phyloP scores from a whole-genome alignment of 768 basidiomycete species.

The Lyophyllum shimeji region DNA sequence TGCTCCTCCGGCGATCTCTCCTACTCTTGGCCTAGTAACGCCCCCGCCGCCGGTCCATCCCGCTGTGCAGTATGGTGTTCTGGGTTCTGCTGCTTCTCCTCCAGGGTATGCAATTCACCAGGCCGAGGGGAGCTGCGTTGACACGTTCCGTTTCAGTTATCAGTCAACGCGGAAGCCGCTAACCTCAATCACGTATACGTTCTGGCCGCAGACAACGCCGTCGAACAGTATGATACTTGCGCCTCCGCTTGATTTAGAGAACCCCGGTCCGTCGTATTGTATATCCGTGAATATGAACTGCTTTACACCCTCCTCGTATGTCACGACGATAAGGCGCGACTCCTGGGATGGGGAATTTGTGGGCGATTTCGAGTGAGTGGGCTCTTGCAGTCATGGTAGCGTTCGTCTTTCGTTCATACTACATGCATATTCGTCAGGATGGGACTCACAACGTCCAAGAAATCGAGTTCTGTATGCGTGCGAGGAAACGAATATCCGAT shows the following conservation, averaged over 20 bases:
- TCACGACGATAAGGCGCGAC: conserved; percentile 41
- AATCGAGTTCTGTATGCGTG: conserved; percentile 31
- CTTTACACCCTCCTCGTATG: conserved; percentile 48
- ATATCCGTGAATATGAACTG: conserved; percentile 49
- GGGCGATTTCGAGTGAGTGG: conserved; percentile 47
- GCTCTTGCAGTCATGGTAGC: background rate
- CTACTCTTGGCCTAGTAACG: conserved; percentile 19
- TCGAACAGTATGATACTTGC: conserved; percentile 39
- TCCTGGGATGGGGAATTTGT: conserved; percentile 42
- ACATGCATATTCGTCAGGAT: conserved; percentile 23
- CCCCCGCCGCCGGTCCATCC: conserved; percentile 27
- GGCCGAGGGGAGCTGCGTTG: background rate
- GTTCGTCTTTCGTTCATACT: background rate
- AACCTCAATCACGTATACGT: conserved; percentile 36
- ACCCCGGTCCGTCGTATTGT: conserved; percentile 37
- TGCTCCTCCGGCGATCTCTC: conserved; percentile 11
- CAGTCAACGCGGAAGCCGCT: conserved; percentile 26
- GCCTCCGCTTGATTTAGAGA: conserved; percentile 26
- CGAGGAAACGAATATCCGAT: conserved; percentile 36
- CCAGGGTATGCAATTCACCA: conserved; percentile 21
- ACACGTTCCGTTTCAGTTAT: conserved; percentile 19
- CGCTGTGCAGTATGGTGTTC: conserved; percentile 21
- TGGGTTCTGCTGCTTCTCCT: conserved; percentile 21
- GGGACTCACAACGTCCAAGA: conserved; percentile 27
- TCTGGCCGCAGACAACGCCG: conserved; percentile 32